Percentiles rank a stretch among this genome's conserved stretches.
These are phyloP conservation scores for Wallacemonas sp. DNA, from an alignment of 208 protist species.

Conservation along the genomic window DNA sequence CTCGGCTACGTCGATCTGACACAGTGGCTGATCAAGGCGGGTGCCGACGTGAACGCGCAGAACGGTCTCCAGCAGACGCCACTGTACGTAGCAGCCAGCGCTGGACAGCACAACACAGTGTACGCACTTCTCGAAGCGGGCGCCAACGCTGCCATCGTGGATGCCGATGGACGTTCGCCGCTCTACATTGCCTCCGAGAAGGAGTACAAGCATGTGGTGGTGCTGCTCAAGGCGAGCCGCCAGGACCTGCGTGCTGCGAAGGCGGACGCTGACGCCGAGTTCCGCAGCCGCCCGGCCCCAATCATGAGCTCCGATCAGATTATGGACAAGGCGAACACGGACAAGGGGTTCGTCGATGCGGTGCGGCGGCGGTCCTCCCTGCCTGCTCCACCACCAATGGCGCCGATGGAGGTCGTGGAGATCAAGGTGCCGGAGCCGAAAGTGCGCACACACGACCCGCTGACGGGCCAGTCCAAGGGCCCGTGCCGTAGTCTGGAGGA, in stretches of 20 bases:
- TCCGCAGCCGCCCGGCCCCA: constrained; percentile 44
- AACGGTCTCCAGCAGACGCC: constrained; percentile 79
- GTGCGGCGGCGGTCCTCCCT: constrained; percentile 35
- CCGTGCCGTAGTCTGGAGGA: constrained; percentile 84
- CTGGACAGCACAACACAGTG: constrained; percentile 64
- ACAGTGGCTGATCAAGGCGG: constrained; percentile 30
- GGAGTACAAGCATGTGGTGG: constrained; percentile 74
- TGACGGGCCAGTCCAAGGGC: constrained; percentile 59
- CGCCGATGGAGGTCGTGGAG: constrained; percentile 69
- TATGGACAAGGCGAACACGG: constrained; percentile 42
- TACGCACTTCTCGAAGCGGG: constrained; percentile 60
- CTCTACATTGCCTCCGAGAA: constrained; percentile 89
- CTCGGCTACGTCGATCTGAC: constrained; percentile 53
- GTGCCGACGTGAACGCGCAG: constrained; percentile 67
- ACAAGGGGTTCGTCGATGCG: constrained; percentile 41
- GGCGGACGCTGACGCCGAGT: constrained; percentile 62
- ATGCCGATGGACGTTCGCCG: constrained; percentile 82
- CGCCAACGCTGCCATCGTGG: constrained; percentile 55
- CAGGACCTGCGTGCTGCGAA: constrained; percentile 67
- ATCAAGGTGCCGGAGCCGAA: constrained; percentile 76
- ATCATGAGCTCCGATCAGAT: constrained; percentile 74
- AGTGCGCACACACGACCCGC: constrained; percentile 47
- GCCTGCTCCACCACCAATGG: constrained; percentile 18
- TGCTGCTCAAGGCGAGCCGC: constrained; percentile 67
- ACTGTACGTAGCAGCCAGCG: constrained; percentile 68